Conservation (phyloP, 192 early-diverging fungal species). For the Backusella morwellensis region DNA sequence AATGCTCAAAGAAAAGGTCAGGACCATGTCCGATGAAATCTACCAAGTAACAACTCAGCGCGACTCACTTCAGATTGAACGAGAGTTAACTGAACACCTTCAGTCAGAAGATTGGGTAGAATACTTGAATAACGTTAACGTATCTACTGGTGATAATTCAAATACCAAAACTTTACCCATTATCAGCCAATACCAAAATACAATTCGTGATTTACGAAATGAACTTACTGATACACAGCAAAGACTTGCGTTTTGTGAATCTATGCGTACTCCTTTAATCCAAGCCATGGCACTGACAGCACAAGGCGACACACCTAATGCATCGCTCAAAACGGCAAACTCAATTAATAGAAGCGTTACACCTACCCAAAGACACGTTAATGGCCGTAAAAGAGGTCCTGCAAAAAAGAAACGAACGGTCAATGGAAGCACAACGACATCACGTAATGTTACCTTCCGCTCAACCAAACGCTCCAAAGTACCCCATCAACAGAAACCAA, state of each 20-base stretch:
- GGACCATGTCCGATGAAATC: constrained; percentile 38
- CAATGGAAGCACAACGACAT: constrained; percentile 8
- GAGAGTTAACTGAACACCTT: constrained; percentile 20
- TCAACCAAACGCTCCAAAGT: constrained; percentile 6
- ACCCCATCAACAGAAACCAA: background rate
- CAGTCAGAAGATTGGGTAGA: constrained; percentile 4
- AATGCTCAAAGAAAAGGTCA: constrained; percentile 41
- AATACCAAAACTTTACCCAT: constrained; percentile 8
- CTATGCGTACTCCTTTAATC: constrained; percentile 14
- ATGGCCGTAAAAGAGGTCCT: background rate
- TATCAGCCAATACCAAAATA: constrained; percentile 26
- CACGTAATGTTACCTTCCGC: constrained; percentile 8
- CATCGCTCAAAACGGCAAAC: background rate
- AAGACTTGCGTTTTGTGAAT: constrained; percentile 28
- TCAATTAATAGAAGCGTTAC: background rate
- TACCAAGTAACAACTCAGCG: constrained; percentile 40
- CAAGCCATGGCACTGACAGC: constrained; percentile 3
- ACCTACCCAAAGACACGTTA: background rate
- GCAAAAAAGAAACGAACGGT: background rate
- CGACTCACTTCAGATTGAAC: constrained; percentile 49
- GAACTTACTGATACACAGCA: constrained; percentile 33
- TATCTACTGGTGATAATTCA: background rate
- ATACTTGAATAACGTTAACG: background rate
- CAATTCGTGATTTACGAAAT: constrained; percentile 28
- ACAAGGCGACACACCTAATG: background rate